Percentiles rank a stretch among this genome's conserved stretches.
These are phyloP conservation scores for Periconia sp. DNA, from an alignment of 2,329 filamentous ascomycete species.

Conservation along the genomic window DNA sequence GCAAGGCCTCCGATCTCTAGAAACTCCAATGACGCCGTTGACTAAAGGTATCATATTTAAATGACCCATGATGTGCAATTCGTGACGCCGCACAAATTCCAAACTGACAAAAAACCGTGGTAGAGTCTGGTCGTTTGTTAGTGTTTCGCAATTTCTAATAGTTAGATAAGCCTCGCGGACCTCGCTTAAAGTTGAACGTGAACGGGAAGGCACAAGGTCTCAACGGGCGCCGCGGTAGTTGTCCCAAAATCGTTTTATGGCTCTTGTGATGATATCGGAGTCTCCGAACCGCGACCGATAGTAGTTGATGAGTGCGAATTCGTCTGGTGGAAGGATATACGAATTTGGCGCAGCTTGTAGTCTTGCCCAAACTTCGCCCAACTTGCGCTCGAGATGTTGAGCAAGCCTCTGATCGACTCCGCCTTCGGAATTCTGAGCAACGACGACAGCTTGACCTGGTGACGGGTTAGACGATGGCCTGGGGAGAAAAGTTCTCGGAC, in stretches of 20 bases:
- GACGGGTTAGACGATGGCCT: too few relatives aligned
- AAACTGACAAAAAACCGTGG: conserved; percentile 2
- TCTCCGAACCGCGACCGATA: conserved; percentile 72
- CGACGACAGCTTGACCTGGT: conserved; percentile 74
- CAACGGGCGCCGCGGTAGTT: conserved; percentile 44
- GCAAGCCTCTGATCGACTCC: conserved; percentile 69
- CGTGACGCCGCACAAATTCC: conserved; percentile 17
- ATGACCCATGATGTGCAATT: conserved; percentile 13
- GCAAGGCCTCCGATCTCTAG: conserved; percentile 14
- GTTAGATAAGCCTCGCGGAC: conserved; percentile 5
- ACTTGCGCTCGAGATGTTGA: conserved; percentile 67
- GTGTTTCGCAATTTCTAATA: neutral
- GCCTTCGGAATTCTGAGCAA: conserved; percentile 75
- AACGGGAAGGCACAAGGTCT: conserved; percentile 13
- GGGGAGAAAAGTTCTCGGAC: too few relatives aligned
- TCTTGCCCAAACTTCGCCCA: conserved; percentile 68
- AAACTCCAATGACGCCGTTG: conserved; percentile 36
- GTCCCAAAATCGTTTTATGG: conserved; percentile 65
- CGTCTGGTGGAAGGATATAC: conserved; percentile 78
- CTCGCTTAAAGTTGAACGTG: conserved; percentile 7
- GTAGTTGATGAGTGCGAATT: conserved; percentile 88
- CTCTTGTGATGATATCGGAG: conserved; percentile 55
- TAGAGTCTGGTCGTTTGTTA: neutral
- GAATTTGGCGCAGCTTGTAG: conserved; percentile 67
- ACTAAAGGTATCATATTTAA: conserved; percentile 31